Conservation (phyloP, 2,329 filamentous ascomycete genomes). For the Capronia americana region DNA sequence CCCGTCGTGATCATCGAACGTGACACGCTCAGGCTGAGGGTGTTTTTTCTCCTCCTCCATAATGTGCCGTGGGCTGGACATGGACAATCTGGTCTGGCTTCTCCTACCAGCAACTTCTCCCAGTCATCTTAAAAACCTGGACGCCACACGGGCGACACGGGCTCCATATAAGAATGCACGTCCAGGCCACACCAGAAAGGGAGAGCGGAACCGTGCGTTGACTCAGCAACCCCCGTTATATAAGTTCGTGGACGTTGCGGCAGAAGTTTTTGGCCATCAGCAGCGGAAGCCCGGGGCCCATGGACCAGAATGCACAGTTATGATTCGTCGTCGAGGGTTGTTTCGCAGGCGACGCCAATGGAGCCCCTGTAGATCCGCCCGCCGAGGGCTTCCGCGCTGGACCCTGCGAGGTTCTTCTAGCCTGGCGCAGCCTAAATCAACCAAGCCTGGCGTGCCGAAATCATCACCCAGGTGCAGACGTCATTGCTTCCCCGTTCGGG, state of each 20-base stretch:
- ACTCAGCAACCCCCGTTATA: slow-evolving; percentile 9
- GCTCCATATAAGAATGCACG: slow-evolving; percentile 5
- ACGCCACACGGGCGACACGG: neutral
- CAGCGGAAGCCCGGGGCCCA: slow-evolving; percentile 17
- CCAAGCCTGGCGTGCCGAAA: neutral
- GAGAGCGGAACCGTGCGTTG: slow-evolving; percentile 5
- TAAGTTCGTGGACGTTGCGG: slow-evolving; percentile 5
- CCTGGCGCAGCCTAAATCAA: neutral
- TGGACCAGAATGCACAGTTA: neutral
- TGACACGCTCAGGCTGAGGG: neutral
- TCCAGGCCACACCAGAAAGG: neutral
- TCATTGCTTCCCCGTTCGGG: neutral
- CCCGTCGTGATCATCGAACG: neutral
- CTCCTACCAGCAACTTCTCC: neutral
- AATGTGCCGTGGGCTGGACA: neutral
- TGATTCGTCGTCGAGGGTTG: neutral
- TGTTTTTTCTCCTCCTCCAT: neutral
- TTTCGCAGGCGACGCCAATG: neutral
- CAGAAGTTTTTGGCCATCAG: slow-evolving; percentile 10
- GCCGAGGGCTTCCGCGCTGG: slow-evolving; percentile 9
- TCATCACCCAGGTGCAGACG: neutral
- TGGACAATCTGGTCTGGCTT: neutral
- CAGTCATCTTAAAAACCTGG: neutral
- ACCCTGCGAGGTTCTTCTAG: neutral
- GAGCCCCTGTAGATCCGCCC: slow-evolving; percentile 9